These are phyloP conservation scores for Nyctanthes arbortristis DNA, from an alignment of 257 asterid species.

Conservation along the genomic window DNA sequence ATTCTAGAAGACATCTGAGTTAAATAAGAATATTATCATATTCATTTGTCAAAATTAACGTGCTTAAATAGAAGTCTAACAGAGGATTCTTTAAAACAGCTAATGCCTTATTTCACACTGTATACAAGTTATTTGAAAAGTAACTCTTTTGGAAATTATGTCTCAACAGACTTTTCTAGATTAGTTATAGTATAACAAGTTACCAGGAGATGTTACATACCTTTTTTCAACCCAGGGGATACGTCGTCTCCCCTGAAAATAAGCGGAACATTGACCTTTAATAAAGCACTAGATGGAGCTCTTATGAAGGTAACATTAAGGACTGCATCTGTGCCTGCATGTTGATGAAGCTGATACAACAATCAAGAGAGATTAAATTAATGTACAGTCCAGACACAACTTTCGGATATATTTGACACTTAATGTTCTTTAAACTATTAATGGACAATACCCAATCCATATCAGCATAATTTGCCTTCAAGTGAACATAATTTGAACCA, in stretches of 20 bases:
- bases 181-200: background rate
- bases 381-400: conserved; percentile 19
- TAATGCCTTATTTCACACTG: background rate
- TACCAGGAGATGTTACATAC: conserved; percentile 24
- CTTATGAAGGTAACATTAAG: conserved; percentile 88
- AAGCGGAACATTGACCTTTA: conserved; percentile 82
- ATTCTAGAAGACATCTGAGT: background rate
- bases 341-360: conserved; percentile 77
- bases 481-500: background rate
- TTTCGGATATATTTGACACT: background rate
- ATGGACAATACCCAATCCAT: background rate
- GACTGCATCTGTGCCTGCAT: conserved; percentile 76
- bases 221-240: conserved; percentile 85
- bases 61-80: background rate
- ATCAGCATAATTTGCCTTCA: no score
- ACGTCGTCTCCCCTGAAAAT: conserved; percentile 84
- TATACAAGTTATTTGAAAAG: background rate
- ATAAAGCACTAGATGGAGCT: conserved; percentile 74
- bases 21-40: background rate
- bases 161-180: background rate
- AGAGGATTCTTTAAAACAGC: background rate
- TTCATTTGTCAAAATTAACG: background rate
- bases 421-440: background rate
- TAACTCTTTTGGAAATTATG: background rate
- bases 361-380: conserved; percentile 39